A percentile compares a stretch with the other conserved stretches of the same genome.
Evolutionary conservation across 345 rosid species (phyloP).

Genomic region (Rhizophora apiculata): DNA sequence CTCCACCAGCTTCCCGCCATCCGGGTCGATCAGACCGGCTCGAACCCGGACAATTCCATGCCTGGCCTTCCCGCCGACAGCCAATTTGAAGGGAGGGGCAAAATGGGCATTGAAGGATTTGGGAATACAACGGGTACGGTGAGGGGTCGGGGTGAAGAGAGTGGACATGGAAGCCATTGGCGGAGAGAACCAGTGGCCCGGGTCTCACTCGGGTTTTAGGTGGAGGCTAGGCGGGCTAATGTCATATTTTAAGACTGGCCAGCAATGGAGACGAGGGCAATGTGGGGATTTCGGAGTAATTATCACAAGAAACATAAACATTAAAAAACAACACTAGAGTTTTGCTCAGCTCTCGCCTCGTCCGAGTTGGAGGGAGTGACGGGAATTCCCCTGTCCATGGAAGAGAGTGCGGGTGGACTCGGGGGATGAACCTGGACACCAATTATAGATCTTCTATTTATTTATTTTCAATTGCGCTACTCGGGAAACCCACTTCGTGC

Average conservation of each 20-base stretch:
- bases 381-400: neutral
- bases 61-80: slow-evolving; percentile 14
- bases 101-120: slow-evolving; percentile 39
- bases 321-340: no score
- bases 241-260: neutral
- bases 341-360: no score
- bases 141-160: slow-evolving; percentile 34
- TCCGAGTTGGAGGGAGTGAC: neutral
- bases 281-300: slow-evolving; percentile 1
- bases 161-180: slow-evolving; percentile 68
- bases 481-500: no score
- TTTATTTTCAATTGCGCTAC: no score
- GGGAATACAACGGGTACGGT: slow-evolving; percentile 38
- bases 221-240: neutral
- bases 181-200: slow-evolving; percentile 13
- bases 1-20: slow-evolving; percentile 79
- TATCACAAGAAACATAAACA: neutral
- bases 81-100: slow-evolving; percentile 34
- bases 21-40: slow-evolving; percentile 74
- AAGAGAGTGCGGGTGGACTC: neutral
- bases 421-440: slow-evolving; percentile 53
- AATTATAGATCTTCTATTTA: neutral
- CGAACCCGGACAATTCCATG: slow-evolving; percentile 16
- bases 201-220: neutral
- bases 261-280: slow-evolving; percentile 17